Evolutionary conservation across 768 basidiomycete genomes (phyloP).

Genomic region (Rhizopogon roseolus): DNA sequence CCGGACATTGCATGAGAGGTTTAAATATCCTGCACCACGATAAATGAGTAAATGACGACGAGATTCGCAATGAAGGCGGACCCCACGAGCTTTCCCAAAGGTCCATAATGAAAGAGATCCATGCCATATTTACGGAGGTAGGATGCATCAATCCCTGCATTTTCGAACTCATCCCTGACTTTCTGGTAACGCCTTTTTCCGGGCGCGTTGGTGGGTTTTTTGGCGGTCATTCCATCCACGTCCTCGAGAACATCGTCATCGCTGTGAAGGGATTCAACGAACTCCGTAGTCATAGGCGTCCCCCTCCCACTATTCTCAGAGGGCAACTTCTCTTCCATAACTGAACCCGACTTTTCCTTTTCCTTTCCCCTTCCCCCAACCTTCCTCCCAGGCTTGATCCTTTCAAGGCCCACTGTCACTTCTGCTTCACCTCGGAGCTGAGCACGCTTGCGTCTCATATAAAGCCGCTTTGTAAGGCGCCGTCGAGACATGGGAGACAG

Average conservation of each 20-base stretch:
- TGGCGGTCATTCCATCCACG: constrained; percentile 1
- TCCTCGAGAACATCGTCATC: constrained; percentile 5
- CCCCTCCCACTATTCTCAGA: constrained; percentile 1
- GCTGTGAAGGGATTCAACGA: constrained; percentile 5
- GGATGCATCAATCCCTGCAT: constrained; percentile 40
- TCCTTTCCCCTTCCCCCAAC: constrained; percentile 24
- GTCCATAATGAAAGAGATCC: constrained; percentile 33
- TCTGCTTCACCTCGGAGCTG: constrained; percentile 31
- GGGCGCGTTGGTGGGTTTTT: constrained; percentile 26
- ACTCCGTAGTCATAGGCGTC: constrained; percentile 1
- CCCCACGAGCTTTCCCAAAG: constrained; percentile 36
- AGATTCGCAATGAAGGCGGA: constrained; percentile 25
- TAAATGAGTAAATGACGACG: constrained; percentile 12
- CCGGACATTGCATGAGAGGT: constrained; percentile 19
- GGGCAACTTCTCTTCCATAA: background rate
- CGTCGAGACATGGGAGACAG: constrained; percentile 48
- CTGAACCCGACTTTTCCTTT: background rate
- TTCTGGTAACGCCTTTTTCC: constrained; percentile 37
- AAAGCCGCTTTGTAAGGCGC: constrained; percentile 55
- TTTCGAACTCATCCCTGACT: constrained; percentile 35
- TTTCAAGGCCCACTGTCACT: constrained; percentile 3
- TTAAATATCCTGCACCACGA: constrained; percentile 19
- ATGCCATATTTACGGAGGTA: constrained; percentile 39
- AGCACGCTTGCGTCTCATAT: constrained; percentile 72
- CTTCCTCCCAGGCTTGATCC: constrained; percentile 37